Evolutionary conservation across 768 basidiomycete species (phyloP).

Genomic region (Naganishia onofrii): DNA sequence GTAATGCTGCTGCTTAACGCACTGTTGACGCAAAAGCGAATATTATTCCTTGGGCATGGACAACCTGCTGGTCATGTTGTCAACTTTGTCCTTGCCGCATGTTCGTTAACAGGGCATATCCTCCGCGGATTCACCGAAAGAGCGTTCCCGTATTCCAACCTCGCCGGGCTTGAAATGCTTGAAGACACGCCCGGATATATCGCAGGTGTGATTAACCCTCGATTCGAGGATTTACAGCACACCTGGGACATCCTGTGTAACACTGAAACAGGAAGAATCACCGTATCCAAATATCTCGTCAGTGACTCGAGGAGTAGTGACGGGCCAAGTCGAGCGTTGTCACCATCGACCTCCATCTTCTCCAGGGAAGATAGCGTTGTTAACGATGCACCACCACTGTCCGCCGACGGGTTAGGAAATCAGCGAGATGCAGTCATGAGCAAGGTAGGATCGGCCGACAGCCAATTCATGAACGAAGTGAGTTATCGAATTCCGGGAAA

Average conservation of each 20-base stretch:
- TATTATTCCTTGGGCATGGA: slow-evolving; percentile 88
- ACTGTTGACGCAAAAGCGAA: slow-evolving; percentile 88
- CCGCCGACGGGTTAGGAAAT: slow-evolving; percentile 28
- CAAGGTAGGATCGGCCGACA: slow-evolving; percentile 65
- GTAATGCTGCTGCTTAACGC: slow-evolving; percentile 96
- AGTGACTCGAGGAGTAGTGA: background rate
- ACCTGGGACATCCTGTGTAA: slow-evolving; percentile 92
- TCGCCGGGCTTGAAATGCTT: slow-evolving; percentile 78
- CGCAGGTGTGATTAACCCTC: slow-evolving; percentile 95
- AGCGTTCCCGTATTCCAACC: slow-evolving; percentile 91
- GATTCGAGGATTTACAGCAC: slow-evolving; percentile 77
- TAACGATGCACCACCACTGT: background rate
- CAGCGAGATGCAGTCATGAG: slow-evolving; percentile 46
- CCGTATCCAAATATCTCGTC: slow-evolving; percentile 77
- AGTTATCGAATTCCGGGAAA: slow-evolving; percentile 49
- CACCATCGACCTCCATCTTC: background rate
- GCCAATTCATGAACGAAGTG: slow-evolving; percentile 90
- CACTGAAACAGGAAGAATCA: slow-evolving; percentile 78
- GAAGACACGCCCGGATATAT: slow-evolving; percentile 83
- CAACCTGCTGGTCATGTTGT: slow-evolving; percentile 87
- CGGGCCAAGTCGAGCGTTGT: slow-evolving; percentile 33
- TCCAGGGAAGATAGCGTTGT: background rate
- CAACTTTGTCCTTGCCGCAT: slow-evolving; percentile 86
- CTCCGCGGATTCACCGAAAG: slow-evolving; percentile 83
- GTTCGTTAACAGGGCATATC: slow-evolving; percentile 76